Evolutionary conservation across 2,329 filamentous ascomycete species (phyloP).

Genomic region (Fusarium scirpi): DNA sequence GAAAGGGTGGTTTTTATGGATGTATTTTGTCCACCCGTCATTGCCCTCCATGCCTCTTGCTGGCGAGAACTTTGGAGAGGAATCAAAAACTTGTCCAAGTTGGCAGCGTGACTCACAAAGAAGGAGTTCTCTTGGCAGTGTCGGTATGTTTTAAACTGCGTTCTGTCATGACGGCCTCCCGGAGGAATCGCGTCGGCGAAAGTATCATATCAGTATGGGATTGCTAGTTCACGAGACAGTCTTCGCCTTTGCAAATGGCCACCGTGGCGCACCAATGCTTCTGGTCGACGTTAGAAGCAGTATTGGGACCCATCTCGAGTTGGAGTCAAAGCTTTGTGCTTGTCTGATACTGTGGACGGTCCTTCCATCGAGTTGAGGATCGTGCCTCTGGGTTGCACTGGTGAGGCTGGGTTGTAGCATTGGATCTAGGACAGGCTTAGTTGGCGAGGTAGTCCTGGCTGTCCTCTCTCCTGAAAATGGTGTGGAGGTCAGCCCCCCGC

Average conservation of each 20-base stretch:
- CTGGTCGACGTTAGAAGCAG: conserved; percentile 44
- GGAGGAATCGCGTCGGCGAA: conserved; percentile 35
- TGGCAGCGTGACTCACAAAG: conserved; percentile 85
- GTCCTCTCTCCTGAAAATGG: conserved; percentile 64
- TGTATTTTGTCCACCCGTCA: conserved; percentile 88
- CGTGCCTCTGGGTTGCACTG: conserved; percentile 25
- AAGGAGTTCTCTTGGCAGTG: conserved; percentile 63
- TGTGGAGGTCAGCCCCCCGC: conserved; percentile 60
- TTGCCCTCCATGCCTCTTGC: conserved; percentile 69
- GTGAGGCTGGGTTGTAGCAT: conserved; percentile 35
- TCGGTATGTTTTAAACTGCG: conserved; percentile 21
- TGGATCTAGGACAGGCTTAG: conserved; percentile 45
- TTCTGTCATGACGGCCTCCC: conserved; percentile 35
- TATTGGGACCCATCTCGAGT: conserved; percentile 87
- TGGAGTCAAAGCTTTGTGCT: conserved; percentile 94
- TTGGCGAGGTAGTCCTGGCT: conserved; percentile 60
- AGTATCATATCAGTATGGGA: conserved; percentile 23
- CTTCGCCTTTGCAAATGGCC: conserved; percentile 21
- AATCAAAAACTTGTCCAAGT: conserved; percentile 96
- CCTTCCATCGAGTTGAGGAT: conserved; percentile 10
- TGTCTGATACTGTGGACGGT: conserved; percentile 68
- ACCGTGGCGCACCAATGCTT: conserved; percentile 3
- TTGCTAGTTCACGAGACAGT: conserved; percentile 31
- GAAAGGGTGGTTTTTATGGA: conserved; percentile 90
- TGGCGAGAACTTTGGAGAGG: conserved; percentile 68